Base-by-base conservation (phyloP, 2,329 filamentous ascomycete genomes). In the Simplicillium aogashimaense region DNA sequence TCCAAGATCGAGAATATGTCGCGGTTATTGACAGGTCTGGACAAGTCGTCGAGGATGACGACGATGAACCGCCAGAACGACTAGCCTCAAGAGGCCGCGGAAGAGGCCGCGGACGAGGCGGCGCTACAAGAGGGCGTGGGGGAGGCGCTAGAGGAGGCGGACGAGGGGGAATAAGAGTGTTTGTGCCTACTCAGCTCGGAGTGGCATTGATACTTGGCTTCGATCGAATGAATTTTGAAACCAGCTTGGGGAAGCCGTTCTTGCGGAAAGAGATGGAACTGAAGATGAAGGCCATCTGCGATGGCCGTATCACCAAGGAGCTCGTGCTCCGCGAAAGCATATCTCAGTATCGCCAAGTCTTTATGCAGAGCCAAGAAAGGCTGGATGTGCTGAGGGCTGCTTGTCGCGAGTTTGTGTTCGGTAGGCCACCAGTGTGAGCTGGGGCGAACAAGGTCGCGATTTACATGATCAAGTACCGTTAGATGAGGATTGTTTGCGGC, bases 251-350 rank as follows among this genome's bases (percentile, higher is more conserved):
- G 58, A 97, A 97, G 61, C 92, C 92, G 1, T 97, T 97, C 57
- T 67, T 98, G 44, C 81, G 92, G 42, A 97, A 97, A 62, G 88
- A 98, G 69, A 95, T 95, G 87, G 92, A 98, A 63, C 66, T 87
- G 45, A 86, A 88, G 58, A 95, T 98, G 90, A 92, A 89, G 58
- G 86, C 86, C 43, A 95, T 98, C 42, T 97, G 92, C 62, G 88
- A 90, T 44, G 92, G 92, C 18, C 79, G 76, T 38, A 83, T 79
- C 47, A 85, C 81, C 29, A 82, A 78, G 53, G 72, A 76, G 40
- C 74, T 77, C 15, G 86, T 98, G 36, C 74, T 98, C 33, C 72
- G 80, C 40, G 82, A 94, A 59, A 95, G 84, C 56, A 68, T 98
- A 41, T 76, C 81, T 45, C 86, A 92, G 66, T 98, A 97, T 59